Conservation (phyloP, 331 rosid genomes). For the Ulmus americana region DNA sequence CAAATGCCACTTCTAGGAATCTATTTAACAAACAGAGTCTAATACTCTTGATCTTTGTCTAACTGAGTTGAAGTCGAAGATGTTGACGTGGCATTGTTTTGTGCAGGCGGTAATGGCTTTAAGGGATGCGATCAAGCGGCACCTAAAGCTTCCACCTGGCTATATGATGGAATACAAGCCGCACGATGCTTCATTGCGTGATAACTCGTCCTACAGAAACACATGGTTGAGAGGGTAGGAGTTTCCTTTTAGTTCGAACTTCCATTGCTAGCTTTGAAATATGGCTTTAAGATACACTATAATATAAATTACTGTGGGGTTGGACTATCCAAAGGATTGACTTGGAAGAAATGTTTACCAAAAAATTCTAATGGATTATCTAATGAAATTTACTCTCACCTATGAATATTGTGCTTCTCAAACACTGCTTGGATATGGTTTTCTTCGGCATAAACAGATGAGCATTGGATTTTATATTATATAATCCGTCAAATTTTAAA, state of each 20-base stretch:
- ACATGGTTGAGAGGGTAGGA: constrained; percentile 90
- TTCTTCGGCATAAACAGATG: too few species aligned
- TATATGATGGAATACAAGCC: constrained; percentile 95
- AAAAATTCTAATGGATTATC: constrained; percentile 6
- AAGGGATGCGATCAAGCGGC: constrained; percentile 81
- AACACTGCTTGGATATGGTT: too few species aligned
- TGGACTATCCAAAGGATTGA: neutral
- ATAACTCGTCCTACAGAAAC: constrained; percentile 88
- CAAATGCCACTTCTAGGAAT: too few species aligned
- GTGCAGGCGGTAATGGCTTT: constrained; percentile 84
- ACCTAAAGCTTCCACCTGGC: constrained; percentile 80
- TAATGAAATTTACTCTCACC: neutral
- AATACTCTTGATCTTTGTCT: too few species aligned
- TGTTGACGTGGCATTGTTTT: constrained; percentile 2
- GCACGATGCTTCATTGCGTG: constrained; percentile 86
- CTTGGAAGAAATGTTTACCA: constrained; percentile 1
- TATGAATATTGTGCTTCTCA: too few species aligned
- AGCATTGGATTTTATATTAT: too few species aligned
- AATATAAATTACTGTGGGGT: neutral
- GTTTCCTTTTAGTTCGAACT: neutral
- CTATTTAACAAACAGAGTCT: too few species aligned
- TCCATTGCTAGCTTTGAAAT: neutral
- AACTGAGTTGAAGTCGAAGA: neutral
- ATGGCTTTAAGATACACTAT: neutral
- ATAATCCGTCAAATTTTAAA: too few species aligned